Evolutionary conservation across 495 filamentous ascomycete species (phyloP), one percentile per base, ranked within the genome.

Genomic region (Poronia punctata): DNA sequence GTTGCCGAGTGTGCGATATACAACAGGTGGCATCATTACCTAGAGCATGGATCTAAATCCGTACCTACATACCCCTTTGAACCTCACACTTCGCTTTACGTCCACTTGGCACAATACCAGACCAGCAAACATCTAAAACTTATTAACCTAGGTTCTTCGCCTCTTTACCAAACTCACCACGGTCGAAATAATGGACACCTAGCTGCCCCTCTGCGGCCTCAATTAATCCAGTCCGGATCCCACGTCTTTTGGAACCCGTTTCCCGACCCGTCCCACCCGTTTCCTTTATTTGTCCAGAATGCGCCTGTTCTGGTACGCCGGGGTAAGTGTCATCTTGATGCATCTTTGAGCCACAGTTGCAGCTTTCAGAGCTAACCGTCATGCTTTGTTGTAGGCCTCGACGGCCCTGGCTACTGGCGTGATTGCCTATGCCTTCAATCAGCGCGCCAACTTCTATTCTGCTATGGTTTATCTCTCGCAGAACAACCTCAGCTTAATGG

Each of bases 391-490:
- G 17, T 38, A 87, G 85, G 72, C 73, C 59, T 92, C 86, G 24
- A 74, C 80, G 56, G 77, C 77, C 64, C 76, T 90, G 56, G 89
- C 88, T 53, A 80, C 78, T 27, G 80, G 79, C 49, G 88, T 92
- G 26, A 70, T 97, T 42, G 63, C 93, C 34, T 88, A 86, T 53
- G 93, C 92, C 30, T 86, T 96, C 62, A 86, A 92, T 57, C 84
- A 97, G 63, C 78, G 92, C 48, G 76, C 92, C 38, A 98, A 98
- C 58, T 97, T 97, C 76, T 98, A 98, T 62, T 84, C 90, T 11
- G 88, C 90, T 37, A 88, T 86, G 60, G 93, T 98, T 21, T 95
- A 97, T 64, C 76, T 98, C 11, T 84, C 88, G 33, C 90, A 97
- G 60, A 95, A 86, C 61, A 97, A 86, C 66, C 80, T 90, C 43